phyloP scores from a whole-genome alignment of 176 grass and related monocot species.

The Phoenix dactylifera region DNA sequence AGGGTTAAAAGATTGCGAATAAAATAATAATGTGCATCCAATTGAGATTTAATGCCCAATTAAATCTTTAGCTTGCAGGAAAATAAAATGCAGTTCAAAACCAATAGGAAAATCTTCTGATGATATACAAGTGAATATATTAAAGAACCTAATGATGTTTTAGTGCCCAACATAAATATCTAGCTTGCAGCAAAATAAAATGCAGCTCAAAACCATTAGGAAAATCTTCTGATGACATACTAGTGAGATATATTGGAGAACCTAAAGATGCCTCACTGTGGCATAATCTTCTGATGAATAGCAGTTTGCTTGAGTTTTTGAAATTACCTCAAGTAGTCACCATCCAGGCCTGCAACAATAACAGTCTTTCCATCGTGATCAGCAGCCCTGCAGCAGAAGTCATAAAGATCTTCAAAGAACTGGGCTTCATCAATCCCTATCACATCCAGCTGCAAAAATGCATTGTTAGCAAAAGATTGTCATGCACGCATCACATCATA shows the following conservation, averaged over 20 bases:
- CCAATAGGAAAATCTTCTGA: too few species aligned
- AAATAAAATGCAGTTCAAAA: too few species aligned
- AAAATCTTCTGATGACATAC: too few species aligned
- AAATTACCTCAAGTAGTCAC: constrained; percentile 78
- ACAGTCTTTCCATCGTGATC: constrained; percentile 78
- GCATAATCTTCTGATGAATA: background rate
- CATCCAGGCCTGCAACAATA: constrained; percentile 79
- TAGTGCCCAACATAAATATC: background rate
- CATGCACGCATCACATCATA: too few species aligned
- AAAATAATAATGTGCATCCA: too few species aligned
- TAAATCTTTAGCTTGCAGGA: too few species aligned
- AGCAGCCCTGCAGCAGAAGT: constrained; percentile 80
- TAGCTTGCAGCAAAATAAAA: too few species aligned
- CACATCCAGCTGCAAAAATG: constrained; percentile 56
- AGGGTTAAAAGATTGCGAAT: background rate
- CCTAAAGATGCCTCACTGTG: background rate
- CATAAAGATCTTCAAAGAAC: constrained; percentile 79
- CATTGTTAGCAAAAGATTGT: constrained; percentile 12
- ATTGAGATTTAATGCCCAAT: too few species aligned
- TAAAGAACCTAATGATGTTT: background rate
- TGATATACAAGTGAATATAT: too few species aligned
- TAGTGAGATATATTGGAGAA: too few species aligned
- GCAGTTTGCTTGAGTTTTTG: background rate
- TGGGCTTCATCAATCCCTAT: constrained; percentile 98
- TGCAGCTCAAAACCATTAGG: too few species aligned